These are phyloP conservation scores for Mycena amicta DNA, from an alignment of 768 basidiomycete species.

Conservation along the genomic window DNA sequence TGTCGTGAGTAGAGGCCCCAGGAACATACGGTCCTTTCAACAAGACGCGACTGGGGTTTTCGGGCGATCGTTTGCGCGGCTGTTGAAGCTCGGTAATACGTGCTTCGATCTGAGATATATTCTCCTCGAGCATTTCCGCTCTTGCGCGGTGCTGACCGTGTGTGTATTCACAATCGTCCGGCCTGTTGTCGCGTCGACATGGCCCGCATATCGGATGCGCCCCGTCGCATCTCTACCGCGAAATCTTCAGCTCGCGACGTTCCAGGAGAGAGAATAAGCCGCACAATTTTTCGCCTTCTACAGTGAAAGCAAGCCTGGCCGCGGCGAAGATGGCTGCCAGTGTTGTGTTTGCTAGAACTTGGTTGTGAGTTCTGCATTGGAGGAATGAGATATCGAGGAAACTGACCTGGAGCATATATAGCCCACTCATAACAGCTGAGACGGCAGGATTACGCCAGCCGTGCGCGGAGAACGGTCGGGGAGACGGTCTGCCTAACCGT, in stretches of 20 bases:
- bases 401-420: not conserved
- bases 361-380: not conserved
- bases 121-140: slow-evolving; percentile 40
- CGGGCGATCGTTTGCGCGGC: slow-evolving; percentile 14
- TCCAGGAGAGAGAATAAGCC: no score
- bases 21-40: not conserved
- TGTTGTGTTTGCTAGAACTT: not conserved
- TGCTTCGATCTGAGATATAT: slow-evolving; percentile 37
- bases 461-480: not conserved
- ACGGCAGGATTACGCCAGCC: not conserved
- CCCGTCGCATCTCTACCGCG: slow-evolving; percentile 49
- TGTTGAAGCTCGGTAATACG: slow-evolving; percentile 39
- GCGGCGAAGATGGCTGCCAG: slow-evolving; percentile 3
- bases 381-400: not conserved
- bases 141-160: slow-evolving; percentile 41
- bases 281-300: slow-evolving; percentile 1
- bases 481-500: not conserved
- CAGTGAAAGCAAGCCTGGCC: slow-evolving; percentile 13
- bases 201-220: slow-evolving; percentile 41
- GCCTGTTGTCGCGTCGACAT: slow-evolving; percentile 38
- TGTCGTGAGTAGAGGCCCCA: not conserved
- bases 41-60: not conserved
- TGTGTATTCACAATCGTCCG: slow-evolving; percentile 49
- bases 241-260: not conserved
- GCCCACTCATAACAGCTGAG: not conserved